Conservation (phyloP, 495 filamentous ascomycete genomes). For the Penicillium turbatum region DNA sequence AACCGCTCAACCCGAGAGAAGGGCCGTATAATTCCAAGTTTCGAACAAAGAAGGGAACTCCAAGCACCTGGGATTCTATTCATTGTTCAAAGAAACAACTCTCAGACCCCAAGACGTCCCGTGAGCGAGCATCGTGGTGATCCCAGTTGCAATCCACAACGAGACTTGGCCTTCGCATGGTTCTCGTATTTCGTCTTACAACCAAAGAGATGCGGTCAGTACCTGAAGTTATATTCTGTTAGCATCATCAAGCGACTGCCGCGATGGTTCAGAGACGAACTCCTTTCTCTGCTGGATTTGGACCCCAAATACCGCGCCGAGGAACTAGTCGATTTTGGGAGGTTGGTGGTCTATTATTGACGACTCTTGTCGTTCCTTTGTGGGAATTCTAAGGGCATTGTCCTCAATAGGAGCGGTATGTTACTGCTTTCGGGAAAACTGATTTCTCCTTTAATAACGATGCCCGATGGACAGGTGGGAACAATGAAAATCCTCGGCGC, state of each 20-base stretch:
- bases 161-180: background rate
- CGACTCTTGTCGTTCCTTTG: background rate
- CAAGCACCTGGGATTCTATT: background rate
- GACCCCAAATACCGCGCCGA: conserved; percentile 2
- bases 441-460: background rate
- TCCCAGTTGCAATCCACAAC: background rate
- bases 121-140: background rate
- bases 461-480: background rate
- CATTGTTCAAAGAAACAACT: too few relatives aligned
- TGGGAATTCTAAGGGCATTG: background rate
- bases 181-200: background rate
- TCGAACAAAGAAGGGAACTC: background rate
- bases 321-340: conserved; percentile 2
- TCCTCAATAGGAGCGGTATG: background rate
- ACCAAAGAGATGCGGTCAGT: too few relatives aligned
- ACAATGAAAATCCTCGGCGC: background rate
- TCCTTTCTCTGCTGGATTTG: background rate
- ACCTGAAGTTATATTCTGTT: background rate
- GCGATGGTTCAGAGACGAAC: background rate
- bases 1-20: background rate
- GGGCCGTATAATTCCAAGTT: background rate
- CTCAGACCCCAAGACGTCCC: background rate
- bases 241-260: background rate
- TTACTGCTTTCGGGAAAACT: background rate
- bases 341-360: background rate